Evolutionary conservation across 768 basidiomycete species (phyloP).

Genomic region (Panus rudis): DNA sequence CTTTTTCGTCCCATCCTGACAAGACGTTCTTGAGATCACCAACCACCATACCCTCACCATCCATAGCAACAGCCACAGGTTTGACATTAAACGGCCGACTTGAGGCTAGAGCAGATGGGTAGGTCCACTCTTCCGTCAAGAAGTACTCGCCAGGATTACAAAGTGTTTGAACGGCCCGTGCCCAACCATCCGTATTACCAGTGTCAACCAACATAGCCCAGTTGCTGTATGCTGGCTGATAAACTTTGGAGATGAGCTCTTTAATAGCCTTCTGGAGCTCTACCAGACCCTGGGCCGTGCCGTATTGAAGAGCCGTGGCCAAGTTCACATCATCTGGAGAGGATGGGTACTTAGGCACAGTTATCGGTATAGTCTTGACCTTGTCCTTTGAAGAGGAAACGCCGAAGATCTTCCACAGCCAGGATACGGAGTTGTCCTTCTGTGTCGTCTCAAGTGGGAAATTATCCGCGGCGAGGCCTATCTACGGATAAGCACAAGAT

Average conservation of each 20-base stretch:
- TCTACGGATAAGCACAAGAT: too few relatives aligned
- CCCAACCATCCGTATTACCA: conserved; percentile 73
- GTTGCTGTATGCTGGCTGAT: conserved; percentile 55
- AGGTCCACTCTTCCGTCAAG: conserved; percentile 67
- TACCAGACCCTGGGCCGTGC: conserved; percentile 43
- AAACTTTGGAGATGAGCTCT: conserved; percentile 48
- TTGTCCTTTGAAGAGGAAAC: conserved; percentile 30
- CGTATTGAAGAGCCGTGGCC: conserved; percentile 65
- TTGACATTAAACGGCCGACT: conserved; percentile 34
- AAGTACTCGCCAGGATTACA: conserved; percentile 60
- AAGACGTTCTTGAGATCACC: conserved; percentile 53
- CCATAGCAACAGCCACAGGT: conserved; percentile 56
- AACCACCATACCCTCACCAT: conserved; percentile 64
- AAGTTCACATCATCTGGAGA: conserved; percentile 49
- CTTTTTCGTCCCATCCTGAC: conserved; percentile 55
- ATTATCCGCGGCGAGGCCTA: conserved; percentile 39
- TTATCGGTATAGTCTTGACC: conserved; percentile 33
- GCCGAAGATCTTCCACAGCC: conserved; percentile 54
- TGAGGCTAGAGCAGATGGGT: conserved; percentile 46
- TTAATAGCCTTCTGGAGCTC: conserved; percentile 48
- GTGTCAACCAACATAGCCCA: conserved; percentile 49
- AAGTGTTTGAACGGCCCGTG: conserved; percentile 49
- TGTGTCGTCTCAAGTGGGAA: conserved; percentile 33
- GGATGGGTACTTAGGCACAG: conserved; percentile 55
- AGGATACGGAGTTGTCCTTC: conserved; percentile 32